A percentile compares a stretch with the other conserved stretches of the same genome.
phyloP scores from a whole-genome alignment of 2,329 filamentous ascomycete species.

The Aureobasidium leucospermi region DNA sequence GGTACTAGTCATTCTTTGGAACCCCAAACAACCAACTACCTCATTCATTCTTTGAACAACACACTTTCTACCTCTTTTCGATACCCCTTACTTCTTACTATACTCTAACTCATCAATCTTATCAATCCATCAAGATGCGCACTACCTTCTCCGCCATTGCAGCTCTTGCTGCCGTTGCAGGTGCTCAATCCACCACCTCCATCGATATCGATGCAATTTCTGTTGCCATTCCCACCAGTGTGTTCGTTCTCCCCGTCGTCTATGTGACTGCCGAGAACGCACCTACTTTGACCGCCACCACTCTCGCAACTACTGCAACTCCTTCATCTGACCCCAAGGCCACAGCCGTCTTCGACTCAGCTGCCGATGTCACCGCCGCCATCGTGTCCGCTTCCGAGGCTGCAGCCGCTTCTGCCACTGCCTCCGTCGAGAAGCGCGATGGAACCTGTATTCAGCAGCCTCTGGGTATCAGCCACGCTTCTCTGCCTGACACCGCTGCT shows the following conservation, averaged over 20 bases:
- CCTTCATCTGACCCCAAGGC: background rate
- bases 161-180: slow-evolving; percentile 1
- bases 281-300: slow-evolving; percentile 1
- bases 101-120: background rate
- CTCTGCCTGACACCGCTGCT: slow-evolving; percentile 2
- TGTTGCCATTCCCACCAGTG: background rate
- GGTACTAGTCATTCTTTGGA: slow-evolving; percentile 13
- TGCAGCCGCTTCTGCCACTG: background rate
- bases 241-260: slow-evolving; percentile 8
- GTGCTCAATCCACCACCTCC: background rate
- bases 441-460: slow-evolving; percentile 6
- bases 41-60: slow-evolving; percentile 5
- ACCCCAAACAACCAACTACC: background rate
- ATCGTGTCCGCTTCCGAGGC: background rate
- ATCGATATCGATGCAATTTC: slow-evolving; percentile 5
- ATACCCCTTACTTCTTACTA: background rate
- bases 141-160: slow-evolving; percentile 1
- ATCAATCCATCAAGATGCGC: background rate
- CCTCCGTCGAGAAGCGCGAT: background rate
- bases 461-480: background rate
- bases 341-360: slow-evolving; percentile 3
- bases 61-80: background rate
- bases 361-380: slow-evolving; percentile 1
- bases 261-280: slow-evolving; percentile 6
- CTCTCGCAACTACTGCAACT: background rate